Evolutionary conservation across 2,329 filamentous ascomycete genomes (phyloP).

Genomic region (Byssochlamys sp.): DNA sequence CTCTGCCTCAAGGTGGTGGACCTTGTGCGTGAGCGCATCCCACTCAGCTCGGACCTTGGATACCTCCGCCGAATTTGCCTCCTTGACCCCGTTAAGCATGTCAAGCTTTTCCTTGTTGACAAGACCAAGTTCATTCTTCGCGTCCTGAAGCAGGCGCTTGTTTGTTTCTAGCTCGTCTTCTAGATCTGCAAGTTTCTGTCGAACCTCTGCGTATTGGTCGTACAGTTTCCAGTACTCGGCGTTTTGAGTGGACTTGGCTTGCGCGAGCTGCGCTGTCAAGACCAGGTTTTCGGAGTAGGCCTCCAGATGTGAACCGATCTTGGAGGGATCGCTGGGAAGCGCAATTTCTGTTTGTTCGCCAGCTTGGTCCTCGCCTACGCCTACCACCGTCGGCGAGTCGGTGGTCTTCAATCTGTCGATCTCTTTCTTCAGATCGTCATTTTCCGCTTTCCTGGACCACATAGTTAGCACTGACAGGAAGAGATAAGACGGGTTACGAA

Average conservation of each 20-base stretch:
- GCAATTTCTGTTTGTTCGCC: neutral
- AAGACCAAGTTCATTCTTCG: slow-evolving; percentile 25
- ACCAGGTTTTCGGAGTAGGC: slow-evolving; percentile 25
- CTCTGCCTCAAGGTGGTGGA: slow-evolving; percentile 31
- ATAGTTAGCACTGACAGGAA: slow-evolving; percentile 11
- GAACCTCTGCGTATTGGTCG: slow-evolving; percentile 27
- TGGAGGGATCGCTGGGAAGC: slow-evolving; percentile 7
- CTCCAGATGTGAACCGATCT: slow-evolving; percentile 21
- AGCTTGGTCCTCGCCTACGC: neutral
- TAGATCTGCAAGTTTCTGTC: slow-evolving; percentile 29
- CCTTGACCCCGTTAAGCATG: slow-evolving; percentile 27
- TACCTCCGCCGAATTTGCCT: slow-evolving; percentile 25
- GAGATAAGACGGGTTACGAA: slow-evolving; percentile 12
- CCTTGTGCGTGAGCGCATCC: slow-evolving; percentile 22
- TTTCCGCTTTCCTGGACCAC: slow-evolving; percentile 28
- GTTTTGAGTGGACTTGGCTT: slow-evolving; percentile 27
- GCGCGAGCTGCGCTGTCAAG: slow-evolving; percentile 23
- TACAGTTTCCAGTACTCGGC: slow-evolving; percentile 35
- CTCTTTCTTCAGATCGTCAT: slow-evolving; percentile 31
- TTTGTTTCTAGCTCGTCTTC: slow-evolving; percentile 27
- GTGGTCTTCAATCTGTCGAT: slow-evolving; percentile 22
- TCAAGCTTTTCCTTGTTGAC: slow-evolving; percentile 30
- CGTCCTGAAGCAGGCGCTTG: slow-evolving; percentile 28
- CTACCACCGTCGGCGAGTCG: slow-evolving; percentile 11
- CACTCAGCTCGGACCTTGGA: slow-evolving; percentile 25